These are phyloP conservation scores for Clarireedia paspali DNA, from an alignment of 2,329 filamentous ascomycete species.

Conservation along the genomic window DNA sequence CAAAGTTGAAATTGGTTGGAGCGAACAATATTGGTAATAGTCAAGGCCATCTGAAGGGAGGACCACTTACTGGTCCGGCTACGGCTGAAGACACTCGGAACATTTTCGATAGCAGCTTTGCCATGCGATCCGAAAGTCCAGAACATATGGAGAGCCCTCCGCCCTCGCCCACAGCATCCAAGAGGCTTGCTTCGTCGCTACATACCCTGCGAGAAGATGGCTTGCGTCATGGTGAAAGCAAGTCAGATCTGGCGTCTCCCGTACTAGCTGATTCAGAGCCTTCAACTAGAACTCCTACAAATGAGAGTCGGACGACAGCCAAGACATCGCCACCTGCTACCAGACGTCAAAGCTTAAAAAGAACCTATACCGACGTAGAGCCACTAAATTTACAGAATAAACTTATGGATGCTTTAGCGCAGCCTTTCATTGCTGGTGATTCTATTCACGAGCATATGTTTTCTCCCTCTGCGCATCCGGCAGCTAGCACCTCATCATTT, in stretches of 20 bases:
- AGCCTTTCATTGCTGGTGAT: conserved; percentile 49
- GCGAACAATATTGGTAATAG: conserved; percentile 51
- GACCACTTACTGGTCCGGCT: conserved; percentile 72
- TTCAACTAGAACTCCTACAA: conserved; percentile 47
- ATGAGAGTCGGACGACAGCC: conserved; percentile 46
- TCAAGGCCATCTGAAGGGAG: conserved; percentile 40
- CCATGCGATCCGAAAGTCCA: conserved; percentile 44
- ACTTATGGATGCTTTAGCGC: conserved; percentile 75
- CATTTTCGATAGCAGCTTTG: conserved; percentile 77
- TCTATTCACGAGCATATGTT: conserved; percentile 21
- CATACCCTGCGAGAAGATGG: conserved; percentile 11
- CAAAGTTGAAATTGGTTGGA: conserved; percentile 71
- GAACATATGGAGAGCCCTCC: conserved; percentile 33
- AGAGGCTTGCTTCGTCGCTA: conserved; percentile 11
- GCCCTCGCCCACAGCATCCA: conserved; percentile 19
- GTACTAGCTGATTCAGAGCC: conserved; percentile 34
- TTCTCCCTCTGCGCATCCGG: conserved; percentile 39
- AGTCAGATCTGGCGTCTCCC: conserved; percentile 14
- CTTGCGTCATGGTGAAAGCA: conserved; percentile 17
- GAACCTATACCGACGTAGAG: conserved; percentile 79
- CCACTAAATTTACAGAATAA: conserved; percentile 71
- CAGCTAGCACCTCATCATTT: conserved; percentile 28
- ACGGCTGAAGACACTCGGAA: conserved; percentile 61
- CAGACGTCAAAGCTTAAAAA: conserved; percentile 64
- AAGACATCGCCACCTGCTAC: conserved; percentile 48